Conservation (phyloP, 176 grass and related monocot species). For the Cenchrus purpureus region DNA sequence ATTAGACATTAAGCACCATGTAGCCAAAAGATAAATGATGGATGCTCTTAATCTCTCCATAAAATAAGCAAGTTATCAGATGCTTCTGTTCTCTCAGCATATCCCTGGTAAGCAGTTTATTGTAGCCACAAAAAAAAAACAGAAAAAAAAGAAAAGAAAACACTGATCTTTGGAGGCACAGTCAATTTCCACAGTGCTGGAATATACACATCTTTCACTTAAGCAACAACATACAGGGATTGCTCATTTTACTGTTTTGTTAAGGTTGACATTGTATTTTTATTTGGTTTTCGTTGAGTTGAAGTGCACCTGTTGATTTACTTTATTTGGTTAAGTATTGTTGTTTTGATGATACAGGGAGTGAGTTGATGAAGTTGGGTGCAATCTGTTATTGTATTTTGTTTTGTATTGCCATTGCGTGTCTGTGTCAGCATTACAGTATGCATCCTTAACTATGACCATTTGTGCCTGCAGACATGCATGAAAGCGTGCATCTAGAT, state of each 20-base stretch:
- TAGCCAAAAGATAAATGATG: background rate
- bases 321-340: conserved; percentile 13
- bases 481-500: background rate
- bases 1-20: background rate
- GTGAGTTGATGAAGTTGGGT: background rate
- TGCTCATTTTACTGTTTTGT: background rate
- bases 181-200: background rate
- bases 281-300: background rate
- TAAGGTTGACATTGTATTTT: conserved; percentile 26
- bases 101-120: background rate
- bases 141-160: background rate
- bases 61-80: background rate
- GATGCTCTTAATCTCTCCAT: background rate
- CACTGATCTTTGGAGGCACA: background rate
- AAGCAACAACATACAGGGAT: background rate
- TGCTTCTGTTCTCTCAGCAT: background rate
- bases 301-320: background rate
- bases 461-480: conserved; percentile 21
- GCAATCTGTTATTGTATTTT: background rate
- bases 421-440: no score
- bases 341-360: background rate
- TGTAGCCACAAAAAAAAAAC: background rate
- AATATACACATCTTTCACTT: background rate
- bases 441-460: background rate
- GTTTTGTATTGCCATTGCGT: background rate